phyloP scores from a whole-genome alignment of 495 filamentous ascomycete species.

The Thozetella sp. region DNA sequence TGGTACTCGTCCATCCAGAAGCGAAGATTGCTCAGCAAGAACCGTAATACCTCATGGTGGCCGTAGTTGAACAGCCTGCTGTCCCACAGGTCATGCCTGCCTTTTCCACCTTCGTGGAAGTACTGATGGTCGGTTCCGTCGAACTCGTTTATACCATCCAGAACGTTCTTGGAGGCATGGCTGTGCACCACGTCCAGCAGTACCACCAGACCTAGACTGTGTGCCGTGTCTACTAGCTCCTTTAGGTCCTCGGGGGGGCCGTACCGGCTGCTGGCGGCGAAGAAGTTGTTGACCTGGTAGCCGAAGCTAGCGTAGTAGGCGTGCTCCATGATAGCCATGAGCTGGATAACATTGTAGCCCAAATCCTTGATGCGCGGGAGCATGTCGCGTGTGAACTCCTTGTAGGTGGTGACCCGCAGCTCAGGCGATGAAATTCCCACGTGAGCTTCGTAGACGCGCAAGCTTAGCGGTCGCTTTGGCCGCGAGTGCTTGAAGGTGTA shows the following conservation, averaged over 20 bases:
- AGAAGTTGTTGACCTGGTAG: conserved; percentile 98
- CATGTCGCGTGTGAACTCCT: conserved; percentile 92
- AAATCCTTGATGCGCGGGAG: conserved; percentile 87
- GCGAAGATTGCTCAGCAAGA: conserved; percentile 90
- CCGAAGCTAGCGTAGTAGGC: conserved; percentile 99
- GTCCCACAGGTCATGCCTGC: conserved; percentile 92
- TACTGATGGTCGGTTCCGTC: conserved; percentile 94
- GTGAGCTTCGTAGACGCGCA: conserved; percentile 95
- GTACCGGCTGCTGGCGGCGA: conserved; percentile 95
- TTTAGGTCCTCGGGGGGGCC: conserved; percentile 94
- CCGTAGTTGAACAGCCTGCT: conserved; percentile 97
- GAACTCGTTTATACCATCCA: conserved; percentile 92
- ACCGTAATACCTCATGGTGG: conserved; percentile 89
- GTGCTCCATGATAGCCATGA: conserved; percentile 99
- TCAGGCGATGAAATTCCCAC: conserved; percentile 97
- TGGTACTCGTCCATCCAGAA: conserved; percentile 99
- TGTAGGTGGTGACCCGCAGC: conserved; percentile 85
- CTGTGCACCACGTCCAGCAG: conserved; percentile 96
- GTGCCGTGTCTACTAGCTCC: conserved; percentile 94
- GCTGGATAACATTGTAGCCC: conserved; percentile 96
- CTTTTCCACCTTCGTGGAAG: conserved; percentile 85
- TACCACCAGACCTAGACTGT: conserved; percentile 87
- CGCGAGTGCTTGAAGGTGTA: conserved; percentile 83
- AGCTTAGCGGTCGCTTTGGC: conserved; percentile 83
- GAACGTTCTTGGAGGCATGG: conserved; percentile 95